Percentiles rank a stretch among this genome's conserved stretches.
phyloP scores from a whole-genome alignment of 1,284 basidiomycete species.

The Neotropicomus parvogracilis region DNA sequence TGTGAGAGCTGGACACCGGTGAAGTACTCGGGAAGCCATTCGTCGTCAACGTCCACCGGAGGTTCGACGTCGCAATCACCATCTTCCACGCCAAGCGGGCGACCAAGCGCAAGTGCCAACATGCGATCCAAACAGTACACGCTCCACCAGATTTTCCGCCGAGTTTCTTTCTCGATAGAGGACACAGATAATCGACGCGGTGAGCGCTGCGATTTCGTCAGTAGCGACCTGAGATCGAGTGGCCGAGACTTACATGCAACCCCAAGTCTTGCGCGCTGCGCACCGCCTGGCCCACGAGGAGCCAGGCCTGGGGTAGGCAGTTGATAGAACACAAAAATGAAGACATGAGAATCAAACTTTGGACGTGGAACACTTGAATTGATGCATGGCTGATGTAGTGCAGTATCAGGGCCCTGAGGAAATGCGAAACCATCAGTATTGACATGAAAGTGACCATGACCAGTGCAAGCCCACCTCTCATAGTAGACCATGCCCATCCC shows the following conservation, averaged over 20 bases:
- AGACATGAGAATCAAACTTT: slow-evolving; percentile 82
- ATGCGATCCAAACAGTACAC: slow-evolving; percentile 86
- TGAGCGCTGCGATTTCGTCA: slow-evolving; percentile 57
- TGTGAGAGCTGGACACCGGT: slow-evolving; percentile 53
- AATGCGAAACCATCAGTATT: slow-evolving; percentile 11
- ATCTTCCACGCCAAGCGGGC: slow-evolving; percentile 77
- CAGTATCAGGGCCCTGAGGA: slow-evolving; percentile 70
- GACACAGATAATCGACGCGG: slow-evolving; percentile 67
- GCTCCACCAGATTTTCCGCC: slow-evolving; percentile 88
- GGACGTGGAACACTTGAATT: slow-evolving; percentile 80
- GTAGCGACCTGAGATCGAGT: neutral
- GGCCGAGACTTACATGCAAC: slow-evolving; percentile 63
- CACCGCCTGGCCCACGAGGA: slow-evolving; percentile 83
- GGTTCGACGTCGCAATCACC: slow-evolving; percentile 78
- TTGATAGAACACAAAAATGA: slow-evolving; percentile 88
- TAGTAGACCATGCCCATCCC: slow-evolving; percentile 86
- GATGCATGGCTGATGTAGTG: slow-evolving; percentile 84
- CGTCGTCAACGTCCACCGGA: slow-evolving; percentile 80
- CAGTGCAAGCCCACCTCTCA: slow-evolving; percentile 57
- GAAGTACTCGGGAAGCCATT: slow-evolving; percentile 68
- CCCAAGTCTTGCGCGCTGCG: slow-evolving; percentile 85
- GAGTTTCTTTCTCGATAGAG: slow-evolving; percentile 80
- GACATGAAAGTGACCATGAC: neutral
- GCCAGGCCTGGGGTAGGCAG: slow-evolving; percentile 87
- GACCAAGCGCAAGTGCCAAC: slow-evolving; percentile 82